phyloP scores from a whole-genome alignment of 768 basidiomycete genomes.

The Macrolepiota fuliginosa region DNA sequence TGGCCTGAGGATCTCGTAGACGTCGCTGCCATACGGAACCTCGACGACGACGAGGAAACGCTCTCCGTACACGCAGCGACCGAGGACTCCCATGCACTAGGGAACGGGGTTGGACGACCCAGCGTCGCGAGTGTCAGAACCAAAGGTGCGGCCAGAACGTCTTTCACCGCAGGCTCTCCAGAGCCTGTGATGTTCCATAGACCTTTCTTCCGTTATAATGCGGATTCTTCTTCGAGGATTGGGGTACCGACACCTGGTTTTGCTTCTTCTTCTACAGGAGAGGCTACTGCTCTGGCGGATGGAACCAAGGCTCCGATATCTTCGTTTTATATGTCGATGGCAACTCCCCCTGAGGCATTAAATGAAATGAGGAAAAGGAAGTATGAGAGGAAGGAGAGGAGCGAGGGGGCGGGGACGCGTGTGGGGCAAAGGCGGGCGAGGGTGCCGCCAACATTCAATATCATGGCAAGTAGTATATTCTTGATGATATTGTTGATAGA shows the following conservation, averaged over 20 bases:
- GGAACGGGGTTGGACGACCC: neutral
- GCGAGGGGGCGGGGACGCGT: slow-evolving; percentile 36
- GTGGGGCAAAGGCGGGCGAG: slow-evolving; percentile 65
- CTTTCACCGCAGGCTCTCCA: slow-evolving; percentile 44
- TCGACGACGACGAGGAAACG: slow-evolving; percentile 4
- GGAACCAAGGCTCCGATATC: slow-evolving; percentile 46
- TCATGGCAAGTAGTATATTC: slow-evolving; percentile 57
- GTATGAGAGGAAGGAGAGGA: slow-evolving; percentile 35
- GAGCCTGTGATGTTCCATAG: slow-evolving; percentile 70
- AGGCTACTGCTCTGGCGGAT: slow-evolving; percentile 27
- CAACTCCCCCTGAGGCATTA: slow-evolving; percentile 46
- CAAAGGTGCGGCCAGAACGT: slow-evolving; percentile 70
- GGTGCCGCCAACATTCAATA: slow-evolving; percentile 76
- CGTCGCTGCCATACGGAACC: slow-evolving; percentile 57
- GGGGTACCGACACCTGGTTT: slow-evolving; percentile 10
- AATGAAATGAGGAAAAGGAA: slow-evolving; percentile 12
- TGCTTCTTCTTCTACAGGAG: slow-evolving; percentile 38
- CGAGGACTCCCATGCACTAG: neutral
- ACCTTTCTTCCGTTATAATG: slow-evolving; percentile 54
- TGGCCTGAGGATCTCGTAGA: slow-evolving; percentile 87
- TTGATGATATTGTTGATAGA: slow-evolving; percentile 8
- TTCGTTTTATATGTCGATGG: slow-evolving; percentile 62
- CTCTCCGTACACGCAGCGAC: neutral
- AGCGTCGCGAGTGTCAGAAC: slow-evolving; percentile 28
- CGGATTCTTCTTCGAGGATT: slow-evolving; percentile 14